Evolutionary conservation across 75 land plant species (phyloP).

Genomic region (Sequoia sempervirens): DNA sequence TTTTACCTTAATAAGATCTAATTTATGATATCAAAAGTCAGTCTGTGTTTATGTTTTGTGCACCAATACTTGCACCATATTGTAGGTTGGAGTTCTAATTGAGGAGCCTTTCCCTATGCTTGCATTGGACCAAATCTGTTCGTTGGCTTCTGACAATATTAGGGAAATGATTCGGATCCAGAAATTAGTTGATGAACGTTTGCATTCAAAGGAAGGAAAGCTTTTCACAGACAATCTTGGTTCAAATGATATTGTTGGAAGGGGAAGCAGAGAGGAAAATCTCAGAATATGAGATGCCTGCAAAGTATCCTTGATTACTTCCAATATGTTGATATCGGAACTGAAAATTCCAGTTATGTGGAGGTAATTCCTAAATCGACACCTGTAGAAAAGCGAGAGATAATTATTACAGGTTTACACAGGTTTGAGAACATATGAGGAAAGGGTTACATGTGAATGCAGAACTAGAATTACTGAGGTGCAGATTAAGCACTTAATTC

Average conservation of each 20-base stretch:
- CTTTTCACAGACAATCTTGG: background rate
- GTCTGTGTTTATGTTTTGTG: background rate
- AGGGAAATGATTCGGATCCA: conserved; percentile 35
- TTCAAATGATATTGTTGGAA: background rate
- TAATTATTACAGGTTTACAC: too few species aligned
- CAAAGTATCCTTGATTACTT: background rate
- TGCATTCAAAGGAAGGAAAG: background rate
- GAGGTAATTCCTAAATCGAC: background rate
- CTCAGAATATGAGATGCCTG: background rate
- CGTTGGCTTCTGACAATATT: conserved; percentile 37
- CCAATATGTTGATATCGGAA: background rate
- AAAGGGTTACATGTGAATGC: background rate
- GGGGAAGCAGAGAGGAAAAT: background rate
- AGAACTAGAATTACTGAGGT: background rate
- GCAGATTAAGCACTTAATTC: background rate
- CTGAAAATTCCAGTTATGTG: background rate
- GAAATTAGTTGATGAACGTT: background rate
- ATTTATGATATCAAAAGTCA: background rate
- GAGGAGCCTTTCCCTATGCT: conserved; percentile 96
- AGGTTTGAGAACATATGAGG: background rate
- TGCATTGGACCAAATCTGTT: conserved; percentile 62
- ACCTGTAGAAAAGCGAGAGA: background rate
- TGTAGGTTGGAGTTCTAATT: conserved; percentile 94
- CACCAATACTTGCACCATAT: background rate
- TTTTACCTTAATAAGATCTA: background rate